Conservation (phyloP, 2,329 filamentous ascomycete genomes). For the Xylariaceae sp. region DNA sequence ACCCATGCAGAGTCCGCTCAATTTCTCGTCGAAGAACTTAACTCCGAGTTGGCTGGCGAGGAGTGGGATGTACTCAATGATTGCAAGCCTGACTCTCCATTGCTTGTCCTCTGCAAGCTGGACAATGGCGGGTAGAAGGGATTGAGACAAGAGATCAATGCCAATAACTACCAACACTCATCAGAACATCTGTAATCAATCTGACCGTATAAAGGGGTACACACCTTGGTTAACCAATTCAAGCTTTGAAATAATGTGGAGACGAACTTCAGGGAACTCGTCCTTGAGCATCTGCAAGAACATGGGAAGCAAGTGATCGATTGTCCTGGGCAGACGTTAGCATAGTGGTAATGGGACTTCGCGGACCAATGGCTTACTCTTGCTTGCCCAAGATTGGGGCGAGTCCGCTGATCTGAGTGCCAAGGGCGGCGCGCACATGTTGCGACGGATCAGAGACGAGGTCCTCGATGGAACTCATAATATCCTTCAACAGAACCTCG, state of each 20-base stretch:
- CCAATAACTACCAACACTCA: slow-evolving; percentile 69
- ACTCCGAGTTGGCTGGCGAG: slow-evolving; percentile 94
- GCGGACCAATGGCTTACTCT: slow-evolving; percentile 58
- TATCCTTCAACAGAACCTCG: slow-evolving; percentile 84
- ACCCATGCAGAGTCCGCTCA: slow-evolving; percentile 93
- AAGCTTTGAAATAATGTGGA: slow-evolving; percentile 99
- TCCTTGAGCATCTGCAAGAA: slow-evolving; percentile 99
- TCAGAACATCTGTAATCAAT: slow-evolving; percentile 6
- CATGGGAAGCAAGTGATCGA: slow-evolving; percentile 95
- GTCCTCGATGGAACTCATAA: slow-evolving; percentile 95
- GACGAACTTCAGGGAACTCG: slow-evolving; percentile 93
- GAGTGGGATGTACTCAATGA: slow-evolving; percentile 98
- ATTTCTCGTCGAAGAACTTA: slow-evolving; percentile 97
- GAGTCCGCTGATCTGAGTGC: slow-evolving; percentile 93
- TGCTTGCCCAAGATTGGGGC: slow-evolving; percentile 97
- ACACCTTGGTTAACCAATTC: slow-evolving; percentile 94
- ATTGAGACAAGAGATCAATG: slow-evolving; percentile 94
- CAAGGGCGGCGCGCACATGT: slow-evolving; percentile 91
- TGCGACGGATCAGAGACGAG: slow-evolving; percentile 94
- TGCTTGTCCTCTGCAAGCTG: slow-evolving; percentile 98
- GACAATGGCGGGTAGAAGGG: slow-evolving; percentile 92
- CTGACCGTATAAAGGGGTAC: slow-evolving; percentile 17
- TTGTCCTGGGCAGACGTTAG: slow-evolving; percentile 59
- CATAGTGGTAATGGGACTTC: slow-evolving; percentile 15
- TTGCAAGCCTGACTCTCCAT: slow-evolving; percentile 95